These are phyloP conservation scores for Monotropa hypopitys DNA, from an alignment of 179 eudicot genomes.

Conservation along the genomic window DNA sequence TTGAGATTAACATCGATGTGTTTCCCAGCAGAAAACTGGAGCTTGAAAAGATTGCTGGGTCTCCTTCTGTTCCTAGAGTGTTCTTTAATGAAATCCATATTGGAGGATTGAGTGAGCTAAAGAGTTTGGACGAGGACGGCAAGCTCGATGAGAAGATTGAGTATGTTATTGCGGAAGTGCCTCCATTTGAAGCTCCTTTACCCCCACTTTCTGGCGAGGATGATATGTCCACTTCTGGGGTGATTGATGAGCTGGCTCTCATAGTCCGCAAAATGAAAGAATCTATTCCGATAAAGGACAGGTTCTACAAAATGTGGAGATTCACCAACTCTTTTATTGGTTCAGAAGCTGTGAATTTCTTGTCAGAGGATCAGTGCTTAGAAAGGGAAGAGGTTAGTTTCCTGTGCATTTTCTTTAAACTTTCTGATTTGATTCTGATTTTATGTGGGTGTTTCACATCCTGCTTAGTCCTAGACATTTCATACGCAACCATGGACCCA, in stretches of 20 bases:
- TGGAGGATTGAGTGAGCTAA: slow-evolving; percentile 34
- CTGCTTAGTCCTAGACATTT: background rate
- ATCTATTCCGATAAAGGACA: slow-evolving; percentile 24
- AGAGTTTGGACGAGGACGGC: slow-evolving; percentile 28
- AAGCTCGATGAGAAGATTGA: slow-evolving; percentile 37
- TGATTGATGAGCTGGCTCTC: slow-evolving; percentile 38
- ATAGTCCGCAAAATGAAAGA: slow-evolving; percentile 34
- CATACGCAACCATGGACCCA: background rate
- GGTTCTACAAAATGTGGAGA: slow-evolving; percentile 38
- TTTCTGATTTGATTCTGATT: background rate
- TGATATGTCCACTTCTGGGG: slow-evolving; percentile 29
- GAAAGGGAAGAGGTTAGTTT: slow-evolving; percentile 34
- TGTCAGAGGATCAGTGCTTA: slow-evolving; percentile 46
- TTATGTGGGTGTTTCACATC: background rate
- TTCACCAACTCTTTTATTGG: slow-evolving; percentile 36
- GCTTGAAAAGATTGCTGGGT: slow-evolving; percentile 32
- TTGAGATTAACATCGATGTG: slow-evolving; percentile 38
- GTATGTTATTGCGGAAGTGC: slow-evolving; percentile 24
- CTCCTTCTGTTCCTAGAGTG: slow-evolving; percentile 37
- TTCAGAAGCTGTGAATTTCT: slow-evolving; percentile 45
- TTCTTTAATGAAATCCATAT: slow-evolving; percentile 36
- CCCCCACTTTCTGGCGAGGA: slow-evolving; percentile 51
- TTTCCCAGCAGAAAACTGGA: slow-evolving; percentile 36
- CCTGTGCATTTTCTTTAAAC: background rate
- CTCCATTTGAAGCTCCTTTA: slow-evolving; percentile 39